These are phyloP conservation scores for Microcyclospora tardicrescens DNA, from an alignment of 2,329 filamentous ascomycete species.

Conservation along the genomic window DNA sequence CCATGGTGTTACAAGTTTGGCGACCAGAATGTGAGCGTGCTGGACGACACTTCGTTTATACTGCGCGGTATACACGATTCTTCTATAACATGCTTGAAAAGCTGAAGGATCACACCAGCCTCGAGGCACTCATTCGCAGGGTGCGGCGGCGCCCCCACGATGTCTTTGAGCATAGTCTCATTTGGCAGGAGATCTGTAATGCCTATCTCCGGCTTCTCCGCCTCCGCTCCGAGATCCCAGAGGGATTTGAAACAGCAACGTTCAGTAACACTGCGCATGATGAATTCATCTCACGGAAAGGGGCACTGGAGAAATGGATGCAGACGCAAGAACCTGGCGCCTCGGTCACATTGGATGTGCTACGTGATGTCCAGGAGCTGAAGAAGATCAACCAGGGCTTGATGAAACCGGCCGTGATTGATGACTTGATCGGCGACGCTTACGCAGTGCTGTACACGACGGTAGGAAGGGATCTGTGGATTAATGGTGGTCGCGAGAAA, in stretches of 20 bases:
- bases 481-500: constrained; percentile 6
- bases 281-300: constrained; percentile 48
- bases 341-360: constrained; percentile 43
- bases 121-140: constrained; percentile 66
- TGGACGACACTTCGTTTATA: constrained; percentile 85
- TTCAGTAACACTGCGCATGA: constrained; percentile 54
- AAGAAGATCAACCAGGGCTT: constrained; percentile 74
- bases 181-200: constrained; percentile 50
- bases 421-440: constrained; percentile 85
- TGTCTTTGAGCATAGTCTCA: constrained; percentile 47
- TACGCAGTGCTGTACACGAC: constrained; percentile 67
- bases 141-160: constrained; percentile 73
- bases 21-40: constrained; percentile 76
- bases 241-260: constrained; percentile 50
- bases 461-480: constrained; percentile 47
- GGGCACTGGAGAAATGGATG: constrained; percentile 47
- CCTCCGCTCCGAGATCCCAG: constrained; percentile 40
- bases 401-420: constrained; percentile 74
- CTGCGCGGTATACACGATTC: constrained; percentile 71
- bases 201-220: constrained; percentile 48
- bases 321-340: constrained; percentile 35
- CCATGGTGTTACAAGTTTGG: constrained; percentile 90
- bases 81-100: constrained; percentile 63
- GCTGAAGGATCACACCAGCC: constrained; percentile 58
- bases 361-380: constrained; percentile 54